Percentiles rank a stretch among this genome's conserved stretches.
Conservation (phyloP, 495 filamentous ascomycete species). For the Tuber borchii region DNA sequence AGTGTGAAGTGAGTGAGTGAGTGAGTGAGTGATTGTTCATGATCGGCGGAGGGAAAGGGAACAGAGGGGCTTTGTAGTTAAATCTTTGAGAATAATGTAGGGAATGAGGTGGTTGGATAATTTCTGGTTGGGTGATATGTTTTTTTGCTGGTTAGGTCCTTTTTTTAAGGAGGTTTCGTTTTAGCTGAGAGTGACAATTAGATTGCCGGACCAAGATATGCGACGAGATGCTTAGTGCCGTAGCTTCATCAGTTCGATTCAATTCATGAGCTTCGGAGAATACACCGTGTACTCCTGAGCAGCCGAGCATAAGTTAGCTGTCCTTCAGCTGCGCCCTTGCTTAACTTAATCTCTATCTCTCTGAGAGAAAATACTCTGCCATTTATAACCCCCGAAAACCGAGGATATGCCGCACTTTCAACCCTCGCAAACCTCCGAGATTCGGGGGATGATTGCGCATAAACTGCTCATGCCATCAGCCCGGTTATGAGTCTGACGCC, state of each 20-base stretch:
- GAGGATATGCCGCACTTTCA: too few relatives aligned
- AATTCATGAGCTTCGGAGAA: not conserved
- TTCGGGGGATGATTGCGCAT: too few relatives aligned
- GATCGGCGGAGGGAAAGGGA: not conserved
- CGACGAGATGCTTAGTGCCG: not conserved
- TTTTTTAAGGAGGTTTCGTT: not conserved
- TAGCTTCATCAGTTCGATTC: not conserved
- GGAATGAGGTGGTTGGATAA: not conserved
- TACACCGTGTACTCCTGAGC: not conserved
- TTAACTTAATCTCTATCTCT: not conserved
- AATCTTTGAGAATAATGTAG: not conserved
- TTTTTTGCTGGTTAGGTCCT: not conserved
- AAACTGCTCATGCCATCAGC: too few relatives aligned
- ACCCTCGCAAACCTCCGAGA: too few relatives aligned
- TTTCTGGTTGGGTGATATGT: not conserved
- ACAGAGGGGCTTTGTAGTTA: not conserved
- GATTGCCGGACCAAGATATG: not conserved
- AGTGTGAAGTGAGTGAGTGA: not conserved
- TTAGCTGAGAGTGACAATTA: not conserved
- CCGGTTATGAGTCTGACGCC: too few relatives aligned
- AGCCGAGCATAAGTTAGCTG: not conserved
- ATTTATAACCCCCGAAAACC: not conserved
- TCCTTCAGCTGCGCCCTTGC: not conserved
- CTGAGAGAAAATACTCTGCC: not conserved
- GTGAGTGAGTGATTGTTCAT: not conserved